Evolutionary conservation across 108 stramenopile species (phyloP), one percentile per base, ranked within the genome.

Genomic region (Parietichytrium sp.): DNA sequence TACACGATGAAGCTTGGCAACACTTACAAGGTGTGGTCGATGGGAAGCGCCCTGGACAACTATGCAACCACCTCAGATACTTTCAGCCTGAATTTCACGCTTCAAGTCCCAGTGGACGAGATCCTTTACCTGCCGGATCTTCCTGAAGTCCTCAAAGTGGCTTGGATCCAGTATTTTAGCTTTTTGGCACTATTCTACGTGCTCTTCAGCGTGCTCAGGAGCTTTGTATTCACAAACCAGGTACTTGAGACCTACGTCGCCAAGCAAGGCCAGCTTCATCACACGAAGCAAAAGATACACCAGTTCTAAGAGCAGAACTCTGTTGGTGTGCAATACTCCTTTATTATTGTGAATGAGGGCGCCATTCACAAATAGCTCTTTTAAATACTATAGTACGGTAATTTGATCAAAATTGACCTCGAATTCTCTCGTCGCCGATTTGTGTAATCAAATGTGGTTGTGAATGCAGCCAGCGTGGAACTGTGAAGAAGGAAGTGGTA

Each of bases 91-190:
- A 72, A 72, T 25, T 20, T 72, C 38, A 72, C 61, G 16, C 38
- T 72, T 8, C 61, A 72, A 33, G 61, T 72, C 20, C 61, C 61
- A 8, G 61, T 72, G 0, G 61, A 72, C 42, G 61, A 72, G 61
- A 16, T 72, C 42, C 18, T 38, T 6, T 72, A 72, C 61, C 36
- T 42, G 42, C 61, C 61, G n/a, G 61, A 72, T 2, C 3, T 72
- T 8, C 20, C 61, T 10, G 61, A 72, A 42, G 61, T 72, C 20
- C 61, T 72, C 61, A 72, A 72, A 20, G 18, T 72, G 1, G 61
- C 61, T n/a, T 72, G 61, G 61, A 27, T 72, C 6, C 61, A 72
- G 20, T 72, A 72, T 27, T 38, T 72, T 72, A 25, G 20, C 20
- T 25, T 72, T 10, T 72, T 72, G 10, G 61, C 61, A 6, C 42